Conservation (phyloP, 805 yeast genomes). For the Kluyveromyces siamensis region DNA sequence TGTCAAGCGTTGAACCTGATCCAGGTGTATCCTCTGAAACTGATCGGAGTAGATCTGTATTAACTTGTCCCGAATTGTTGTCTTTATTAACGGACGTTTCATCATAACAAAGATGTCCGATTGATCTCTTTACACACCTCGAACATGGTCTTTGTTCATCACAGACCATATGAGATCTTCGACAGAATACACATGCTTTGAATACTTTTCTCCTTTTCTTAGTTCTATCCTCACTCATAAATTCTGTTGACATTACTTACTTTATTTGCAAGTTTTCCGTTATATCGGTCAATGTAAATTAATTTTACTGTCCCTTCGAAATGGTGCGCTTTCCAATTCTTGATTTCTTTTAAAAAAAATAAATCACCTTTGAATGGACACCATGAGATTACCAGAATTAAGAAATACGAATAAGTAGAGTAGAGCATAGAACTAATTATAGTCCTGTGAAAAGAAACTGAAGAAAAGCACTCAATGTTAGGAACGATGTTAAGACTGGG, state of each 20-base stretch:
- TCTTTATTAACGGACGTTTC: constrained; percentile 28
- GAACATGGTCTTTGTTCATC: constrained; percentile 63
- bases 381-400: neutral
- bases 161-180: constrained; percentile 91
- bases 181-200: constrained; percentile 78
- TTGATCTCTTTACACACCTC: constrained; percentile 77
- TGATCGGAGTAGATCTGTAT: neutral
- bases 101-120: constrained; percentile 80
- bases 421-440: no score
- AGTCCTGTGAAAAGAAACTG: no score
- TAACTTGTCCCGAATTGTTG: constrained; percentile 3
- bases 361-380: no score
- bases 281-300: neutral
- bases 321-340: neutral
- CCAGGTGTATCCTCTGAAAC: neutral
- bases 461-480: neutral
- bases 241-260: neutral
- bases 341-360: no score
- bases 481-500: neutral
- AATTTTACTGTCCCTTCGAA: neutral
- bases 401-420: neutral
- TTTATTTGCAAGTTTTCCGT: neutral
- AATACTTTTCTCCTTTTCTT: constrained; percentile 12
- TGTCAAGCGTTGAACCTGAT: constrained; percentile 3
- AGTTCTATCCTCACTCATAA: constrained; percentile 4